Evolutionary conservation across 2,329 filamentous ascomycete genomes (phyloP).

Genomic region (Leptographium galeiforme): DNA sequence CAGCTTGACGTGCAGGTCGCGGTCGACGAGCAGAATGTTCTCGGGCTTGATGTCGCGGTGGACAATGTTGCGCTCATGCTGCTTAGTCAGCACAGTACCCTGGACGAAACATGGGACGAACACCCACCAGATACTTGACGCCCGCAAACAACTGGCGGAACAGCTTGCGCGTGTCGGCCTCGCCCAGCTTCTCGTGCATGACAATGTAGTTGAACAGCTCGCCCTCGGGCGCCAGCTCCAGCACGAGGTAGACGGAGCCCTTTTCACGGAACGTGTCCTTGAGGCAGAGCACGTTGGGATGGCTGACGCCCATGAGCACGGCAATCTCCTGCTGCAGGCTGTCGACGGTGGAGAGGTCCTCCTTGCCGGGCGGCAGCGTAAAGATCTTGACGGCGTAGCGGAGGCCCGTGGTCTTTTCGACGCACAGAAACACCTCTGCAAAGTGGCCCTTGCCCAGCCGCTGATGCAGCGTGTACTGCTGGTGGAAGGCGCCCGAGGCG

Average conservation of each 20-base stretch:
- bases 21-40: constrained; percentile 83
- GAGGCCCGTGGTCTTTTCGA: constrained; percentile 71
- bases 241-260: constrained; percentile 78
- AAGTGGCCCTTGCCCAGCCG: constrained; percentile 92
- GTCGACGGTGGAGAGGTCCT: constrained; percentile 72
- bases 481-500: constrained; percentile 63
- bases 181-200: constrained; percentile 74
- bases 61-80: constrained; percentile 96
- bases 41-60: constrained; percentile 97
- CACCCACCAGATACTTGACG: constrained; percentile 79
- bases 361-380: constrained; percentile 67
- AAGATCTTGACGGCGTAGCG: constrained; percentile 92
- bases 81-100: neutral
- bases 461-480: constrained; percentile 74
- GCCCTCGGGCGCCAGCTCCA: constrained; percentile 83
- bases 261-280: constrained; percentile 91
- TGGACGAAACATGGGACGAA: neutral
- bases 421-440: constrained; percentile 81
- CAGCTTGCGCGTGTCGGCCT: constrained; percentile 71
- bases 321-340: constrained; percentile 91
- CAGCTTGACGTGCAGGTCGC: constrained; percentile 74
- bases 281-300: constrained; percentile 81
- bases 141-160: constrained; percentile 88
- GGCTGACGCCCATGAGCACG: constrained; percentile 91
- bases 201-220: constrained; percentile 95